Evolutionary conservation across 2,329 filamentous ascomycete species (phyloP).

Genomic region (Trichoderma endophyticum): DNA sequence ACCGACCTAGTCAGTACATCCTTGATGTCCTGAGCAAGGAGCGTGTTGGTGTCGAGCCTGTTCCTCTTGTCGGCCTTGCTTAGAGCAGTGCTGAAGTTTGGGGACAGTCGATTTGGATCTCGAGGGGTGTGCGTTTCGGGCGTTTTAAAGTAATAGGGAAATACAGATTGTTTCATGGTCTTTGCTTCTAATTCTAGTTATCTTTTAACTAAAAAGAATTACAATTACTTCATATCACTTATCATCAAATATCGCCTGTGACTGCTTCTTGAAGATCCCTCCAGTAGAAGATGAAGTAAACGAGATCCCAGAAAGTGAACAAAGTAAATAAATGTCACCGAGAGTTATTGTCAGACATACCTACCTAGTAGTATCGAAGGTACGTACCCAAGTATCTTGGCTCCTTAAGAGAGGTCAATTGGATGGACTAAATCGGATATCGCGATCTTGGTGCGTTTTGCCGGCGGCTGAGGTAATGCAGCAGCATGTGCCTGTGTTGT

Average conservation of each 20-base stretch:
- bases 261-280: background rate
- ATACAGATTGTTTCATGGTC: background rate
- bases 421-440: too few relatives aligned
- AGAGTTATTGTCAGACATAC: too few relatives aligned
- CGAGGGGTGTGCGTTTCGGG: background rate
- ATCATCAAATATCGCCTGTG: background rate
- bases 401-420: too few relatives aligned
- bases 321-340: too few relatives aligned
- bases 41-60: slow-evolving; percentile 81
- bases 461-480: too few relatives aligned
- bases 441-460: too few relatives aligned
- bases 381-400: too few relatives aligned
- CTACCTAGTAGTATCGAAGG: too few relatives aligned
- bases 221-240: background rate
- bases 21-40: slow-evolving; percentile 91
- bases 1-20: slow-evolving; percentile 80
- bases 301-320: background rate
- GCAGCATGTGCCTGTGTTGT: too few relatives aligned
- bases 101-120: too few relatives aligned
- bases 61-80: slow-evolving; percentile 51
- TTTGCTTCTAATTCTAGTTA: background rate
- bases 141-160: background rate
- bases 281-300: background rate
- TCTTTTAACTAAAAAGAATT: background rate
- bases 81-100: slow-evolving; percentile 26